Conservation (phyloP, 2,329 filamentous ascomycete genomes). For the Sporothrix humicola region DNA sequence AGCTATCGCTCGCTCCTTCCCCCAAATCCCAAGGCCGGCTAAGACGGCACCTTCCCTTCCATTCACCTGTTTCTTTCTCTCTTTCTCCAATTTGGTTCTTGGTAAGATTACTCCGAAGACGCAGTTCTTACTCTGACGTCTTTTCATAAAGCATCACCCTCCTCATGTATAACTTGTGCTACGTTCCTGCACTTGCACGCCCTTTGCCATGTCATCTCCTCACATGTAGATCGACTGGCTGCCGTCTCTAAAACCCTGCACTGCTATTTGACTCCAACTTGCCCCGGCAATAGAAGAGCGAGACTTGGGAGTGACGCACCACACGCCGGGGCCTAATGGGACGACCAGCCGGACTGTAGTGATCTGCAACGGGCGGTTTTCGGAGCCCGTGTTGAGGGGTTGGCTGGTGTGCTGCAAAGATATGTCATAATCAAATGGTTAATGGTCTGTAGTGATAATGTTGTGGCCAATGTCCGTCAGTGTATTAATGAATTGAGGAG, state of each 20-base stretch:
- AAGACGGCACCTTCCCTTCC: slow-evolving; percentile 21
- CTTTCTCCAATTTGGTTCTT: slow-evolving; percentile 8
- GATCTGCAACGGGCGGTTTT: slow-evolving; percentile 18
- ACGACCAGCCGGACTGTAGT: not conserved
- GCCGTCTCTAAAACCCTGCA: not conserved
- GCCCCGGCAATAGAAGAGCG: not conserved
- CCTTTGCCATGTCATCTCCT: not conserved
- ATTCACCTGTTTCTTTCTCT: not conserved
- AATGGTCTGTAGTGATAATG: not conserved
- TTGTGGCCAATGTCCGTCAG: not conserved
- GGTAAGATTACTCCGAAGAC: not conserved
- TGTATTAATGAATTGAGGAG: not conserved
- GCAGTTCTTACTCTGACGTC: not conserved
- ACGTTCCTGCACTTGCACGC: not conserved
- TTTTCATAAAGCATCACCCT: too few species aligned
- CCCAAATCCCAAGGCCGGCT: slow-evolving; percentile 13
- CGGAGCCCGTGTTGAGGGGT: not conserved
- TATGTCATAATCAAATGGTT: not conserved
- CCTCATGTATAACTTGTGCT: not conserved
- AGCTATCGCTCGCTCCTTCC: not conserved
- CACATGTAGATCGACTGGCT: not conserved
- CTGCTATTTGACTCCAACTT: not conserved
- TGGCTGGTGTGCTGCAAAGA: too few species aligned
- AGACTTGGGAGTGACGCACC: not conserved
- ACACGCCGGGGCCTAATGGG: not conserved